These are phyloP conservation scores for Brassica juncea DNA, from an alignment of 345 rosid species.

Conservation along the genomic window DNA sequence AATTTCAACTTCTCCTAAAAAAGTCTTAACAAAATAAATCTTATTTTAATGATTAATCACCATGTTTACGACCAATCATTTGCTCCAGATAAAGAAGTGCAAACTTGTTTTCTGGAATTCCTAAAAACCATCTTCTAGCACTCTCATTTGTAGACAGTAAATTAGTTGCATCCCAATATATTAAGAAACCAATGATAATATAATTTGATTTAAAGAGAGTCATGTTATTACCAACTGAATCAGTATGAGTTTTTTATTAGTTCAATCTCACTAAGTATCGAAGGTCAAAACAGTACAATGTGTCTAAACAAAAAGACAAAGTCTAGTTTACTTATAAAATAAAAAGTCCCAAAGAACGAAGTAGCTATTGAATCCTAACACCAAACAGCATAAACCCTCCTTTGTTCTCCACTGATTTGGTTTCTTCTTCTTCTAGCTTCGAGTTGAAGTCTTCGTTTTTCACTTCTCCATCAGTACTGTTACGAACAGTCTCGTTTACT, in stretches of 20 bases:
- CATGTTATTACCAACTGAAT: neutral
- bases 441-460: neutral
- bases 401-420: conserved; percentile 19
- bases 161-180: neutral
- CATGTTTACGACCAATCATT: too few species aligned
- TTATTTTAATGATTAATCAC: too few species aligned
- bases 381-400: conserved; percentile 54
- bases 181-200: neutral
- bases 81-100: too few species aligned
- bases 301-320: neutral
- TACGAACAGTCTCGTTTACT: neutral
- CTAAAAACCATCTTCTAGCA: too few species aligned
- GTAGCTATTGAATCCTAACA: conserved; percentile 41
- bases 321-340: neutral
- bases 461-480: neutral
- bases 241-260: conserved; percentile 12
- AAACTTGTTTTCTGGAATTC: too few species aligned
- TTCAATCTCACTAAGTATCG: neutral
- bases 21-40: too few species aligned
- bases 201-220: neutral
- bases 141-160: too few species aligned
- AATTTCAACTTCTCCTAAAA: too few species aligned
- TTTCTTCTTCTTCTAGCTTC: conserved; percentile 25
- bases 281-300: neutral
- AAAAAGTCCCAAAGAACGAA: neutral